phyloP scores from a whole-genome alignment of 495 filamentous ascomycete species.

The Trichoderma asperelloides region DNA sequence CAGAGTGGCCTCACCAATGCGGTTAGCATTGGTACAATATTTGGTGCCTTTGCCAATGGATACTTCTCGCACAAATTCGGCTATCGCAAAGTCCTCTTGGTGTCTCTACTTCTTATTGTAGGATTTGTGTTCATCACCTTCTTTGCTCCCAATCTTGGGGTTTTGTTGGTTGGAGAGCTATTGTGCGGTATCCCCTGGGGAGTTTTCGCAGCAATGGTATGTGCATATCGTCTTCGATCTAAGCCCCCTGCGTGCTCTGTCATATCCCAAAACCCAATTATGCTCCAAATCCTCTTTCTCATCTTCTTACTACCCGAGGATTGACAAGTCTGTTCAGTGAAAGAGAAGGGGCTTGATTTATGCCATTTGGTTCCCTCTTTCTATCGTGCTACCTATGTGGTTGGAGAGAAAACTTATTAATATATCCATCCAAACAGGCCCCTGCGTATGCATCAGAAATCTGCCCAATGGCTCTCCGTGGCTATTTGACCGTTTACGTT shows the following conservation, averaged over 20 bases:
- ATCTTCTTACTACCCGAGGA: too few species aligned
- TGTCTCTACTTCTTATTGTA: constrained; percentile 34
- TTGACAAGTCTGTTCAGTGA: not conserved
- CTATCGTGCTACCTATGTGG: not conserved
- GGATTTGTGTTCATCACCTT: constrained; percentile 46
- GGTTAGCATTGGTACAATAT: constrained; percentile 25
- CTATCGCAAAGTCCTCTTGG: constrained; percentile 27
- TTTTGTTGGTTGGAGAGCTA: constrained; percentile 55
- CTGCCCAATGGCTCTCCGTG: constrained; percentile 49
- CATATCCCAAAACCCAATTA: not conserved
- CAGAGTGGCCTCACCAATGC: constrained; percentile 27
- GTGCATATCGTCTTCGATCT: not conserved
- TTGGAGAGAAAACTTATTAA: not conserved
- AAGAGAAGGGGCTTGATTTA: not conserved
- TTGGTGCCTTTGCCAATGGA: constrained; percentile 26
- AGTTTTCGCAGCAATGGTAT: not conserved
- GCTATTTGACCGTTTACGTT: constrained; percentile 58
- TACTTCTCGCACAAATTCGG: constrained; percentile 26
- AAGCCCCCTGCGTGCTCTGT: not conserved
- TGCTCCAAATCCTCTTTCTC: not conserved
- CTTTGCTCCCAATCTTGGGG: constrained; percentile 51
- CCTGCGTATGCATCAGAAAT: constrained; percentile 49
- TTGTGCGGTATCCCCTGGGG: constrained; percentile 20
- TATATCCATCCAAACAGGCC: not conserved
- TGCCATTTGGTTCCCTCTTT: not conserved